Base-by-base conservation (phyloP, 176 grass and related monocot genomes). In the Poa annua region DNA sequence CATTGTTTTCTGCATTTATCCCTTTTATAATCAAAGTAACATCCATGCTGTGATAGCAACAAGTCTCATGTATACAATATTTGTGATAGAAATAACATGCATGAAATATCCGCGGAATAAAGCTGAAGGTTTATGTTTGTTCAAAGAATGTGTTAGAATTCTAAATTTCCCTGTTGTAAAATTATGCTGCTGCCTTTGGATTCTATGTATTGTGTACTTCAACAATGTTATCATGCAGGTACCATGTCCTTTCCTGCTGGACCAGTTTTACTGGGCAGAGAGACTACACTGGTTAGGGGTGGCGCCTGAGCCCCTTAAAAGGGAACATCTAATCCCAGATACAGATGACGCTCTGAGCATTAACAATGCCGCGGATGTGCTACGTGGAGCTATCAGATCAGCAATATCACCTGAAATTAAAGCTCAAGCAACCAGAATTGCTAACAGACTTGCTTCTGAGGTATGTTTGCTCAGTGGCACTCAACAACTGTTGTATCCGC, bases 251-350 rank as follows among this genome's bases (percentile, higher is more conserved):
- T 98, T 93, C 88, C 32, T 98, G 76, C 42, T 86, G 49, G 95
- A 98, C 77, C 95, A 98, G 36, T 98, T 98, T 89, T 98, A 98
- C 76, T 98, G 95, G 95, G 84, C 92, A 66, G 95, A 98, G 76
- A 92, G 90, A 80, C 80, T 98, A 45, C 84, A 80, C 61, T 95
- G 90, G 95, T 76, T 93, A 32, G 85, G 92, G 66, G 92, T 93
- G 59, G 86, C 88, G 0, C 92, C 88, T 39, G 85, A 91, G 59
- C 87, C 90, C 47, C 81, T 98, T 59, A 72, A 75, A 50, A 86
- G 82, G 75, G 82, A 89, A 11, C 59, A 93, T 86, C 70, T 98
- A 34, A 74, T 88, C 61, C 95, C 87, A 70, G 92, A 95, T 71
- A 71, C 14, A 8, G 71, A 87, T 21, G 82, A 84, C 11, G 20